Conservation (phyloP, 2,329 filamentous ascomycete species). For the Talaromyces sp. region DNA sequence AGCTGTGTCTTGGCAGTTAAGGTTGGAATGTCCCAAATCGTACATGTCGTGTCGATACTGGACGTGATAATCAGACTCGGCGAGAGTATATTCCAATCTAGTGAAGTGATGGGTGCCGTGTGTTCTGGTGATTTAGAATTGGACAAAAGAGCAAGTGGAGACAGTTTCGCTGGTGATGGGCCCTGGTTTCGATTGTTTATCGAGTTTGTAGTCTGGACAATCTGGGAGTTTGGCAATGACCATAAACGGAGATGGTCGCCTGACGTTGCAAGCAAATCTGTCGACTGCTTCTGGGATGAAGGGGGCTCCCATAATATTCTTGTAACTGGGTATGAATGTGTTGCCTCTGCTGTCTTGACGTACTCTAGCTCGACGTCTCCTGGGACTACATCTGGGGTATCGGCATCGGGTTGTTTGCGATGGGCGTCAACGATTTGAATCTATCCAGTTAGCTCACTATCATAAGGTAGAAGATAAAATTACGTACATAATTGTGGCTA, state of each 20-base stretch:
- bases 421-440: conserved; percentile 97
- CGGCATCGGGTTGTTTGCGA: conserved; percentile 65
- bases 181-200: conserved; percentile 61
- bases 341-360: conserved; percentile 89
- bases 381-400: conserved; percentile 68
- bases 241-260: conserved; percentile 91
- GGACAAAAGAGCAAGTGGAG: conserved; percentile 84
- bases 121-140: conserved; percentile 99
- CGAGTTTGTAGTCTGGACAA: conserved; percentile 60
- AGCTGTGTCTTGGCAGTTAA: conserved; percentile 96
- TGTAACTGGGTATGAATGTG: conserved; percentile 95
- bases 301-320: conserved; percentile 94
- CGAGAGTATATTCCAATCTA: conserved; percentile 97
- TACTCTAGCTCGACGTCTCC: conserved; percentile 69
- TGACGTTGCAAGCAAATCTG: conserved; percentile 89
- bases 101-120: conserved; percentile 89
- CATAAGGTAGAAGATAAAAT: neutral
- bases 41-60: conserved; percentile 98
- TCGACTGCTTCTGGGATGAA: conserved; percentile 90
- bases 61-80: conserved; percentile 97
- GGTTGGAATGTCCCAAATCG: conserved; percentile 98
- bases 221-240: conserved; percentile 72
- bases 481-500: conserved; percentile 86
- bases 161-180: conserved; percentile 74
- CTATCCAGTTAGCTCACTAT: conserved; percentile 43